Conservation (phyloP, 345 rosid species). For the Carallia pectinifolia region DNA sequence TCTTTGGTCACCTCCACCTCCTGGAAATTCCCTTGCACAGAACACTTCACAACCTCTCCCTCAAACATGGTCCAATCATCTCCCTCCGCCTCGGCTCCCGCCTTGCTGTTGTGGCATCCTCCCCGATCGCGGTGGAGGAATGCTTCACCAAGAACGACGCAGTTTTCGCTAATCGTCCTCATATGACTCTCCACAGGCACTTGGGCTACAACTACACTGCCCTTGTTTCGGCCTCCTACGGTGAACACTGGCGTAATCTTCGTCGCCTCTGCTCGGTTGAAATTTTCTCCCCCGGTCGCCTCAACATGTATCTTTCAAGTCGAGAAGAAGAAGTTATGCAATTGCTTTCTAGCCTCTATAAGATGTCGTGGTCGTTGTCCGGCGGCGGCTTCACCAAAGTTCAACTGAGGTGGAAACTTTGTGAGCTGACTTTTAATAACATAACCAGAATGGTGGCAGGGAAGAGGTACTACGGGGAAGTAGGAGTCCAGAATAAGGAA, state of each 20-base stretch:
- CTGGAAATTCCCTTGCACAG: conserved; percentile 13
- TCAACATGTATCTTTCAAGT: not conserved
- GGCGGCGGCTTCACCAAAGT: not conserved
- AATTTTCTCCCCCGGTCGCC: conserved; percentile 5
- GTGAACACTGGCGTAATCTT: conserved; percentile 8
- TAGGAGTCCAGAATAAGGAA: not conserved
- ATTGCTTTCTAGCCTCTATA: not conserved
- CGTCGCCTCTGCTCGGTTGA: not conserved
- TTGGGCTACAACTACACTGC: conserved; percentile 9
- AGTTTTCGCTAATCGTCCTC: conserved; percentile 12
- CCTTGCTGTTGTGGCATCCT: conserved; percentile 8
- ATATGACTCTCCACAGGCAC: not conserved
- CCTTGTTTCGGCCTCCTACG: not conserved
- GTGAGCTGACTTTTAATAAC: conserved; percentile 7
- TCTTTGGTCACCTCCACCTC: conserved; percentile 18
- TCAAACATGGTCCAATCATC: conserved; percentile 11
- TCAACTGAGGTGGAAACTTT: not conserved
- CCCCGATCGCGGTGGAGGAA: not conserved
- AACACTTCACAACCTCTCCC: not conserved
- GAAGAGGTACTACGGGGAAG: conserved; percentile 15
- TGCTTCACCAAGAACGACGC: too few species aligned
- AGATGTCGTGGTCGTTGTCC: not conserved
- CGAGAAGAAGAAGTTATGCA: conserved; percentile 8
- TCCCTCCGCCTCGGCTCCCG: conserved; percentile 16
- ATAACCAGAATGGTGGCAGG: conserved; percentile 13